phyloP scores from a whole-genome alignment of 192 early-diverging fungal genomes.

The Podila epigama region DNA sequence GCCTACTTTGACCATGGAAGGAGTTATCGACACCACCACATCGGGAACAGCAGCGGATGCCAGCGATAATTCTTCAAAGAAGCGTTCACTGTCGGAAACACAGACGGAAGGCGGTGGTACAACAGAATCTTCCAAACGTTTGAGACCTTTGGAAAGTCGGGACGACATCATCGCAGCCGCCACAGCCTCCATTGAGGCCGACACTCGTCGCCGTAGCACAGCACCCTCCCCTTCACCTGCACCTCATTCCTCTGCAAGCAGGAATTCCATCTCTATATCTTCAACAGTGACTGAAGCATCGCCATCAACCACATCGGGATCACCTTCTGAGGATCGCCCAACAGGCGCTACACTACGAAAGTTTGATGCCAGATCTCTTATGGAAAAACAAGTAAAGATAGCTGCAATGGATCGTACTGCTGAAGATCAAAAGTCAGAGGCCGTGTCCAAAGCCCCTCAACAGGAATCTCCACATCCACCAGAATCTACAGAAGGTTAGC shows the following conservation, averaged over 20 bases:
- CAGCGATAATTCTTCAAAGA: conserved; percentile 9
- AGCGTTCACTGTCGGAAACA: conserved; percentile 5
- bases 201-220: conserved; percentile 21
- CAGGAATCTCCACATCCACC: too few relatives aligned
- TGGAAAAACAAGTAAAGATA: conserved; percentile 31
- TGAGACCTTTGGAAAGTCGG: neutral
- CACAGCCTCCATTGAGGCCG: conserved; percentile 25
- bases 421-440: neutral
- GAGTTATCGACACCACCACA: conserved; percentile 32
- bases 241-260: too few relatives aligned
- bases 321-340: conserved; percentile 11
- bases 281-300: neutral
- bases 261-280: too few relatives aligned
- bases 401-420: conserved; percentile 27
- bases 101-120: neutral
- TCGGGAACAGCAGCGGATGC: too few relatives aligned
- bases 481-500: neutral
- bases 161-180: conserved; percentile 12
- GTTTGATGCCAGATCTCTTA: conserved; percentile 29
- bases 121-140: neutral
- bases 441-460: neutral
- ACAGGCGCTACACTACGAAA: neutral
- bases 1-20: conserved; percentile 21
- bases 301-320: conserved; percentile 1
- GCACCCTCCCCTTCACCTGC: conserved; percentile 42